Base-by-base conservation (phyloP, 2,329 filamentous ascomycete species). In the Aspergillus sergii region DNA sequence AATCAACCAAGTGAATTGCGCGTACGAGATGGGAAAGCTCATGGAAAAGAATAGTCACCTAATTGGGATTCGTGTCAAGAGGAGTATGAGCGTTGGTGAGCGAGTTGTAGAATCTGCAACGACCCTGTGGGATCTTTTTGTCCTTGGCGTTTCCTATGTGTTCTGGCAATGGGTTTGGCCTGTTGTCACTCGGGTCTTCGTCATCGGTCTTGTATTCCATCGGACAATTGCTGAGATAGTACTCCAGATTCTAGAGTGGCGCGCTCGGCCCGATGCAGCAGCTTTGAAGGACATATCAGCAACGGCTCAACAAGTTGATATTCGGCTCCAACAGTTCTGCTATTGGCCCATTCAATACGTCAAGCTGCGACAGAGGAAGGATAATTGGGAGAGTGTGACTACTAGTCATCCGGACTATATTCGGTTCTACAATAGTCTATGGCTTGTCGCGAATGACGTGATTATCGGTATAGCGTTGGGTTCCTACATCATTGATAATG, bases 301-400 rank as follows among this genome's bases (percentile, higher is more conserved):
- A 16, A 98, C 94, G 0, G 95, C 95, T 28, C 95, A 99, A 76
- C 95, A 99, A 78, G 89, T 99, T 41, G 95, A 99, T 78, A 97
- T 99, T 68, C 91, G 95, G 6, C 85, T 99, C 26, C 93, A 98
- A 75, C 95, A 99, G 75, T 98, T 98, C 75, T 98, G 94, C 79
- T 99, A 99, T 77, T 98, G 94, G 94, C 96, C 95, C 2, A 93
- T 96, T 79, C 94, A 99, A 76, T 97, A 98, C 75, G 85, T 94
- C 50, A 98, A 93, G 19, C 79, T 99, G 54, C 90, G 94, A n/a
- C 89, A 92, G 73, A 86, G 94, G 45, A 96, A 96, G 74, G 89
- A 90, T 66, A 93, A 96, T 71, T 98, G 95, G 94, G 92, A 93
- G 63, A 98, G 94, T 75, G 91, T 98, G 60, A 97, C 94, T 0